Evolutionary conservation across 139 green algal genomes (phyloP).

Genomic region (Tetradesmus lagerheimii): DNA sequence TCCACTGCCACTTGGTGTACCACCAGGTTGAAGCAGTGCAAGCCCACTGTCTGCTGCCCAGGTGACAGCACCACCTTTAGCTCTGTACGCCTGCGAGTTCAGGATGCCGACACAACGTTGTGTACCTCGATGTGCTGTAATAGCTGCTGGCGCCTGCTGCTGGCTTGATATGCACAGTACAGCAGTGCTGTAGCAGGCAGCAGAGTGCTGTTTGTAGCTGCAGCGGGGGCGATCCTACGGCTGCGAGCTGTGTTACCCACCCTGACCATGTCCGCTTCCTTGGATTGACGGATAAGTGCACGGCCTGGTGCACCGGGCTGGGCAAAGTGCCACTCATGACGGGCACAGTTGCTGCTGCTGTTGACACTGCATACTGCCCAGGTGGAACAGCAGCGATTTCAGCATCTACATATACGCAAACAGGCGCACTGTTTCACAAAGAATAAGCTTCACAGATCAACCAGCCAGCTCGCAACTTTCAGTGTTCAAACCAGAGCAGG

Average conservation of each 20-base stretch:
- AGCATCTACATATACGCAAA: neutral
- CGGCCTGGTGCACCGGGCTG: conserved; percentile 30
- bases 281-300: conserved; percentile 17
- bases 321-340: conserved; percentile 13
- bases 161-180: neutral
- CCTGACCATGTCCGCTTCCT: conserved; percentile 30
- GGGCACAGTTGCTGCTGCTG: neutral
- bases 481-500: neutral
- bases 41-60: conserved; percentile 12
- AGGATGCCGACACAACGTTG: neutral
- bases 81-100: conserved; percentile 2
- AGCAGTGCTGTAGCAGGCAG: too few species aligned
- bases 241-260: neutral
- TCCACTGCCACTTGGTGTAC: conserved; percentile 29
- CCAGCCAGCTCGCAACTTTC: neutral
- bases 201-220: neutral
- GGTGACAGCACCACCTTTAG: conserved; percentile 14
- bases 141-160: neutral
- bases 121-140: neutral
- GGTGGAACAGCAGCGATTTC: neutral
- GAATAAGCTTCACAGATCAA: neutral
- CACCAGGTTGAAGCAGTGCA: conserved; percentile 45
- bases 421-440: neutral
- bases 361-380: neutral
- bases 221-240: neutral